Percentiles rank a stretch among this genome's conserved stretches.
phyloP scores from a whole-genome alignment of 2,329 filamentous ascomycete species.

The Colletotrichum nymphaeae region DNA sequence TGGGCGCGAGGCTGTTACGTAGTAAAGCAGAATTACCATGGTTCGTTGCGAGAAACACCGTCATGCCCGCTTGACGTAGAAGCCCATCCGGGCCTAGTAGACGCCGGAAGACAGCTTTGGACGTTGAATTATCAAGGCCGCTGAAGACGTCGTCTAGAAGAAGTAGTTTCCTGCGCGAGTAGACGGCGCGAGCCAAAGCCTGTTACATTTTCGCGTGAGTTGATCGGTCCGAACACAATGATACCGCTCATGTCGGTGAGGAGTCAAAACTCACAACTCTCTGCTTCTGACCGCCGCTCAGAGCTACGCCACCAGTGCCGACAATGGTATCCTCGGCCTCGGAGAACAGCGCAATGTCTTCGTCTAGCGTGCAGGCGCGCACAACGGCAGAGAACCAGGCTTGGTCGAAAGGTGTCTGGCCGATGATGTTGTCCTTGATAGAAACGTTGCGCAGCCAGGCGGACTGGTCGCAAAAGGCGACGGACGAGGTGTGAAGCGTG shows the following conservation, averaged over 20 bases:
- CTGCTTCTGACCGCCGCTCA: slow-evolving; percentile 58
- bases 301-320: slow-evolving; percentile 52
- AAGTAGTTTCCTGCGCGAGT: slow-evolving; percentile 50
- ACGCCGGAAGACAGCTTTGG: slow-evolving; percentile 52
- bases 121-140: slow-evolving; percentile 57
- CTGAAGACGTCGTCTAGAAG: slow-evolving; percentile 61
- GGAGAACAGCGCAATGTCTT: slow-evolving; percentile 46
- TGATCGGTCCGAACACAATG: background rate
- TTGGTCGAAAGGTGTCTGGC: slow-evolving; percentile 41
- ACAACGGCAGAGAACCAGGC: slow-evolving; percentile 45
- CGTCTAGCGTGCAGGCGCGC: slow-evolving; percentile 47
- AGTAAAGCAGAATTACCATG: slow-evolving; percentile 41
- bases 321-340: slow-evolving; percentile 49
- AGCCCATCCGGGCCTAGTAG: slow-evolving; percentile 55
- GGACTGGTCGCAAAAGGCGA: slow-evolving; percentile 56
- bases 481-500: slow-evolving; percentile 35
- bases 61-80: slow-evolving; percentile 48
- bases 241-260: background rate
- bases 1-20: background rate
- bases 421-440: slow-evolving; percentile 53
- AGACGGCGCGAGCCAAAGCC: slow-evolving; percentile 60
- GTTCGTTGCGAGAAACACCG: slow-evolving; percentile 57
- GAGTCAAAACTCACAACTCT: slow-evolving; percentile 46
- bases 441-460: slow-evolving; percentile 56
- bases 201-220: slow-evolving; percentile 33